Evolutionary conservation across 2,329 filamentous ascomycete genomes (phyloP), one percentile per base, ranked within the genome.

Genomic region (Sclerotinia subarctica): DNA sequence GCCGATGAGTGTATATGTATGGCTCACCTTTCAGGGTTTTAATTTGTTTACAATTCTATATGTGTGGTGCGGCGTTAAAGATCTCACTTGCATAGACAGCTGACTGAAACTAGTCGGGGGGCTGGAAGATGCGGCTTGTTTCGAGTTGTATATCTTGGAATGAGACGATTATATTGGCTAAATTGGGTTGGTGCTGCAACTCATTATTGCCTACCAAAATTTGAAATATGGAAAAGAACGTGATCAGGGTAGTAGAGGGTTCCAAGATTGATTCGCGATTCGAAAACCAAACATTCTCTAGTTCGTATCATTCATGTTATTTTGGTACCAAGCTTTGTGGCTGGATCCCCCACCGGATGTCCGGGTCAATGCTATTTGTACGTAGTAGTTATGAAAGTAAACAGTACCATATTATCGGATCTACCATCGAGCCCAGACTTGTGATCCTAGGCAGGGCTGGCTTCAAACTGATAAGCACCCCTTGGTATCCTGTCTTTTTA

Each of bases 361-460:
- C 64, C 64, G 64, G 62, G 35, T 29, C 24, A 38, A 51, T 51
- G 26, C 26, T 17, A 47, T 44, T 66, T 62, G 59, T 10, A 38
- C 32, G 26, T 62, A 26, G 32, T 15, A 11, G n/a, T 60, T 24
- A 17, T 15, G 58, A 7, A 35, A 60, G 44, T 35, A 17, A 35
- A 60, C 32, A 8, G 13, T 63, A n/a, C 29, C 15, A 26, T 26
- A 5, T 5, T 51, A 13, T 24, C 21, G 8, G 19, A 38, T 35
- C 11, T 13, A 6, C 8, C 3, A 32, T 35, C 44, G 13, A 60
- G 10, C 13, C 11, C 42, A 78, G 89, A 80, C 70, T 89, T 19
- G 13, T 7, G 7, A 42, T 26, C 24, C n/a, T 13, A 44, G 15
- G 38, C 10, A 26, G 10, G 0, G 8, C 11, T 35, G 2, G 13